These are phyloP conservation scores for Viola odorata DNA, from an alignment of 345 rosid genomes.

Conservation along the genomic window DNA sequence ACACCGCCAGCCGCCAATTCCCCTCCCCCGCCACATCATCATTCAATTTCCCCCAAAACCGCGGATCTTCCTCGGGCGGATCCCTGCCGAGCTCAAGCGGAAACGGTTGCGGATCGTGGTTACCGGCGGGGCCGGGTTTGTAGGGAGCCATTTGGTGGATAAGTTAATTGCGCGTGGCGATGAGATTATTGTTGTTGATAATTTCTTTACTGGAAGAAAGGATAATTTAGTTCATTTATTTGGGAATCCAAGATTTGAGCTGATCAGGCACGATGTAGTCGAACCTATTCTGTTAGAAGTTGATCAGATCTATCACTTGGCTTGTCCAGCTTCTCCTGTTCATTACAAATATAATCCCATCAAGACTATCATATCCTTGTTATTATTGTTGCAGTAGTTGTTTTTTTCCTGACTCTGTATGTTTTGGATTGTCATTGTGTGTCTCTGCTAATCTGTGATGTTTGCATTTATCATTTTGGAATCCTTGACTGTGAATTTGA, in stretches of 20 bases:
- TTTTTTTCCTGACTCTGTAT: not conserved
- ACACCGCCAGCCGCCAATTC: not conserved
- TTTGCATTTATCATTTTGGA: slow-evolving; percentile 12
- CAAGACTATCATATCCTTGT: slow-evolving; percentile 94
- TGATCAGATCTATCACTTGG: slow-evolving; percentile 97
- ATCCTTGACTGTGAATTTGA: slow-evolving; percentile 41
- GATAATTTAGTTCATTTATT: slow-evolving; percentile 80
- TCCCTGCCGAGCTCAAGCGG: slow-evolving; percentile 64
- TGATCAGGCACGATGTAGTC: slow-evolving; percentile 92
- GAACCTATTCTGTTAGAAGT: slow-evolving; percentile 95
- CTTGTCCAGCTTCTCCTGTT: slow-evolving; percentile 98
- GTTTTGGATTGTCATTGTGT: not conserved
- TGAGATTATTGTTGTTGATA: slow-evolving; percentile 91
- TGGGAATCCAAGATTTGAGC: slow-evolving; percentile 84
- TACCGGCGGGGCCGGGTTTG: slow-evolving; percentile 97
- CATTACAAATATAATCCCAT: slow-evolving; percentile 95
- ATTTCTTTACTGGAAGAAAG: slow-evolving; percentile 94
- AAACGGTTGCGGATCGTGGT: slow-evolving; percentile 77
- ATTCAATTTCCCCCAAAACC: not conserved
- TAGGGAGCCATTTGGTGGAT: slow-evolving; percentile 94
- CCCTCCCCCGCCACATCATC: not conserved
- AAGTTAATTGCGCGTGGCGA: slow-evolving; percentile 85
- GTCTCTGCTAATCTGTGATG: slow-evolving; percentile 4
- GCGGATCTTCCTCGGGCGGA: slow-evolving; percentile 37
- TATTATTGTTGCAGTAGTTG: not conserved